Evolutionary conservation across 164 flowering plant species (phyloP).

Genomic region (Platanus orientalis): DNA sequence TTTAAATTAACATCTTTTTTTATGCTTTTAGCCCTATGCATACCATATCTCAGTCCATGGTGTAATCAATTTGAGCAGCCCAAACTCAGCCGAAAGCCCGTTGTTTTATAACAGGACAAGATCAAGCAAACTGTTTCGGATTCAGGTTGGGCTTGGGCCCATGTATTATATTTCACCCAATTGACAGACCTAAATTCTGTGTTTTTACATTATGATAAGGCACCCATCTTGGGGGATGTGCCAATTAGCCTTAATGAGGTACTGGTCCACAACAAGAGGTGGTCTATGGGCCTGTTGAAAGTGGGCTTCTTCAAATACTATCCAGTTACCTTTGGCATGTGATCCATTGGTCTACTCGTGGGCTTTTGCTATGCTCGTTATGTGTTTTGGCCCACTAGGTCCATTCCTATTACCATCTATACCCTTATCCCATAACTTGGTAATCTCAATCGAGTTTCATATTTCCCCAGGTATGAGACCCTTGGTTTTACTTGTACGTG

Average conservation of each 20-base stretch:
- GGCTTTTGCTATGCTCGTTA: slow-evolving; percentile 35
- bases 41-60: too few species aligned
- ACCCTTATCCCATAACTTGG: slow-evolving; percentile 62
- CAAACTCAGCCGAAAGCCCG: too few species aligned
- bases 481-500: slow-evolving; percentile 47
- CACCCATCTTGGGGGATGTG: slow-evolving; percentile 66
- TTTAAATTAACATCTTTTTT: too few species aligned
- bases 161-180: too few species aligned
- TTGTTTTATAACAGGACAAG: too few species aligned
- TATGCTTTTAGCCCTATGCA: too few species aligned
- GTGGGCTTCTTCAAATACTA: slow-evolving; percentile 48
- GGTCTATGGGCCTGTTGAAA: slow-evolving; percentile 57
- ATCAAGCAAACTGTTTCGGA: too few species aligned
- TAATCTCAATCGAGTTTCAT: slow-evolving; percentile 35
- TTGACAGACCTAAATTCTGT: too few species aligned
- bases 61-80: too few species aligned
- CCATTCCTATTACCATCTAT: slow-evolving; percentile 47
- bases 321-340: slow-evolving; percentile 44
- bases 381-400: slow-evolving; percentile 42
- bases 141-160: too few species aligned
- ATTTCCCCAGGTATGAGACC: slow-evolving; percentile 67
- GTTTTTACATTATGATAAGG: slow-evolving; percentile 58
- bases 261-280: slow-evolving; percentile 53
- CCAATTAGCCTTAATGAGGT: slow-evolving; percentile 49
- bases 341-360: slow-evolving; percentile 34